A percentile compares a stretch with the other conserved stretches of the same genome.
Conservation (phyloP, 1,284 basidiomycete genomes). For the Pisolithus thermaeus region DNA sequence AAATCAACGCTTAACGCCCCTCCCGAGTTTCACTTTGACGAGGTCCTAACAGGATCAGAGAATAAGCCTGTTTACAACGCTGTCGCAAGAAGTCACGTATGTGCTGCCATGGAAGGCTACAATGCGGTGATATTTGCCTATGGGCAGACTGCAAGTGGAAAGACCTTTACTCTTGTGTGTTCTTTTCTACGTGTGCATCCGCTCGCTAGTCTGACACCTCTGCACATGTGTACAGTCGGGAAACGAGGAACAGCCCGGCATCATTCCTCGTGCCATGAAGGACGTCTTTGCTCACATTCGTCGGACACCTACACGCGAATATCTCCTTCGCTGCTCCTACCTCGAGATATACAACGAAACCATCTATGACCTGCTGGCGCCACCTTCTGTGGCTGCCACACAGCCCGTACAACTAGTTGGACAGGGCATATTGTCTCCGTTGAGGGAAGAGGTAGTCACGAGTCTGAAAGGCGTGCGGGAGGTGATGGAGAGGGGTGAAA, state of each 20-base stretch:
- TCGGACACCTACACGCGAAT: conserved; percentile 75
- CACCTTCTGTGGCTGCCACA: conserved; percentile 54
- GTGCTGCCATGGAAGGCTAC: conserved; percentile 93
- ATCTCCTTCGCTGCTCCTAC: conserved; percentile 90
- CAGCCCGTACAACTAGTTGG: conserved; percentile 71
- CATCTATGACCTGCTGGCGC: conserved; percentile 82
- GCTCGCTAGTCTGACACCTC: not conserved
- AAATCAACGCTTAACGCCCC: conserved; percentile 40
- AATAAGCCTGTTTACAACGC: conserved; percentile 85
- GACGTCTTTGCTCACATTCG: conserved; percentile 78
- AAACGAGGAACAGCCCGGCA: conserved; percentile 80
- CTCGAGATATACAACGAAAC: conserved; percentile 97
- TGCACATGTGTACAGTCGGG: conserved; percentile 36
- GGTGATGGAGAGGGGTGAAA: conserved; percentile 81
- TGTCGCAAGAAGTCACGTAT: conserved; percentile 82
- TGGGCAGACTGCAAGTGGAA: conserved; percentile 86
- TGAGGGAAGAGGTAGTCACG: conserved; percentile 90
- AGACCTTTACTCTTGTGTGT: conserved; percentile 83
- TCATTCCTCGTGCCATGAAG: conserved; percentile 89
- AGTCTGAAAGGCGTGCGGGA: conserved; percentile 81
- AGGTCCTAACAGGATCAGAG: conserved; percentile 74
- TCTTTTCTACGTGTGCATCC: not conserved
- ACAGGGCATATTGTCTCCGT: conserved; percentile 57
- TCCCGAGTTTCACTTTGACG: conserved; percentile 65
- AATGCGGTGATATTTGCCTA: conserved; percentile 95